Evolutionary conservation across 495 filamentous ascomycete species (phyloP).

Genomic region (Talaromyces trachyspermus): DNA sequence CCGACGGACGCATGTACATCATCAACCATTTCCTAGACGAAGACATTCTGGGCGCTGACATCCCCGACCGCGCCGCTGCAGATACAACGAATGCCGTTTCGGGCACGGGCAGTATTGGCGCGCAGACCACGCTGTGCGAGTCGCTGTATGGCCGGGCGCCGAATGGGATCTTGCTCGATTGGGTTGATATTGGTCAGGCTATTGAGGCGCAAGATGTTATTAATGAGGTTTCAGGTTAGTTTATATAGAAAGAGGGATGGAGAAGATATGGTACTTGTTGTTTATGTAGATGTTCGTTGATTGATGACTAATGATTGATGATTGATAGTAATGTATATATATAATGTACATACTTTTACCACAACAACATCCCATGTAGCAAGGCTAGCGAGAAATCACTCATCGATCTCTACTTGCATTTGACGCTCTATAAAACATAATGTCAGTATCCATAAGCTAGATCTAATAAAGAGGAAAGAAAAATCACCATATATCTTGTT

Average conservation of each 20-base stretch:
- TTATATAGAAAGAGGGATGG: too few relatives aligned
- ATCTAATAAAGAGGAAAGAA: background rate
- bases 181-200: constrained; percentile 55
- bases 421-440: constrained; percentile 32
- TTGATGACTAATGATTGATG: background rate
- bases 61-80: constrained; percentile 50
- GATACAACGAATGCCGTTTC: constrained; percentile 48
- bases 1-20: constrained; percentile 47
- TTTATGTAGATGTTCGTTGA: background rate
- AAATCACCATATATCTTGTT: constrained; percentile 63
- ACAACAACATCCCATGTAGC: background rate
- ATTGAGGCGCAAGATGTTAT: constrained; percentile 48
- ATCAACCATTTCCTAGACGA: constrained; percentile 43
- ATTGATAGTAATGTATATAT: background rate
- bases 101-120: constrained; percentile 49
- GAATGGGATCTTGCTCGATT: constrained; percentile 59
- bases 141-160: constrained; percentile 47
- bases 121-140: constrained; percentile 46
- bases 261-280: too few relatives aligned
- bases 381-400: constrained; percentile 10
- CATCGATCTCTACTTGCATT: constrained; percentile 37
- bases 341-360: background rate
- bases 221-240: constrained; percentile 43
- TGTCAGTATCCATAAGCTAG: background rate
- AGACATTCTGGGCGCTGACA: constrained; percentile 36